Evolutionary conservation across 495 filamentous ascomycete genomes (phyloP), one percentile per base, ranked within the genome.

Genomic region (Penicillium alfredii): DNA sequence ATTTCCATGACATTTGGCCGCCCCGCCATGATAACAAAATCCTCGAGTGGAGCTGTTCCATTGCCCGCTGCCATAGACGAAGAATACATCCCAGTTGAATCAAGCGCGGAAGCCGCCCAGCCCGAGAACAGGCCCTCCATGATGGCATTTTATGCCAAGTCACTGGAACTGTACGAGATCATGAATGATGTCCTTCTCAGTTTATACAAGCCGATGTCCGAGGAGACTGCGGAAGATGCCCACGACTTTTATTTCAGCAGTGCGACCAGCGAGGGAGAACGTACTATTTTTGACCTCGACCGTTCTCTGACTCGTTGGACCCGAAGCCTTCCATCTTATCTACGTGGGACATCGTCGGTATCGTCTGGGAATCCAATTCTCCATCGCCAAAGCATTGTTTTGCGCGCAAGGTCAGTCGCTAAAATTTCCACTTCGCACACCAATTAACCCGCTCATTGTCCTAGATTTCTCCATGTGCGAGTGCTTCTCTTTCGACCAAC

Each of bases 1-100:
- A 62, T 67, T 30, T 62, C 61, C 6, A 69, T 69, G 63, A 64
- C 55, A 12, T 67, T 65, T 26, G 63, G 58, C n/a, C 61, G 63
- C n/a, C 60, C 62, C 7, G 56, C 61, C 3, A 66, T 66, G 64
- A 61, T 68, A 28, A 55, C 59, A 1, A 58, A 52, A 36, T 37
- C 44, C 1, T 56, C 60, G 0, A 55, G 54, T 21, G 51, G 38
- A 3, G 47, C 56, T 0, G 62, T 68, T n/a, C 64, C 64, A 3
- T 21, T 68, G n/a, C 64, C 64, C 7, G 43, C 43, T 2, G 45
- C 44, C 4, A 53, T 66, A 8, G 64, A 68, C 14, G 64, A 68
- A 39, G 58, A 68, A 26, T 58, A 60, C 18, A 57, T 68, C 12
- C 38, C 45, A 11, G 28, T 39, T 1, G 43, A 38, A 2, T 37